Base-by-base conservation (phyloP, 345 rosid genomes). In the Citropsis articulata region DNA sequence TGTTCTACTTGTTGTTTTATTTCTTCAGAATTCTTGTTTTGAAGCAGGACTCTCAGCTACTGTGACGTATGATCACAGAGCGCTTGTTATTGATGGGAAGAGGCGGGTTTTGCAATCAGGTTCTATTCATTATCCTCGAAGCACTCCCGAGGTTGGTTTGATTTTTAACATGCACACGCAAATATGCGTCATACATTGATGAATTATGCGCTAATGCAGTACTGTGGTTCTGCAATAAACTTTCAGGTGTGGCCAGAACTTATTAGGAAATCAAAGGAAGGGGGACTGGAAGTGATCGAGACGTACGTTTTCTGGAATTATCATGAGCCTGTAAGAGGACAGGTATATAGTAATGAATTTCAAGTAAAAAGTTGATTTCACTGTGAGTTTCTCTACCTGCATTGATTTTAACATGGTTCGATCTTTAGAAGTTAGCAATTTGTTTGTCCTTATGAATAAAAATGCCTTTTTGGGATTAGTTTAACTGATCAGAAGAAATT, bases 271-370 rank as follows among this genome's bases (percentile, higher is more conserved):
- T 38, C 42, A 8, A 38, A 38, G 42, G 42, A 38, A 38, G 42
- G 42, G 42, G 42, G 42, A 38, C 42, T 3, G 79, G 94, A 75
- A 82, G 75, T 90, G 80, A 88, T 90, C 7, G 92, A 90, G 84
- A 84, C 91, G 36, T 89, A 87, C 33, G 92, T 90, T 36, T 90
- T 90, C 72, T 90, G 91, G 92, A 90, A 90, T 84, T 83, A 86
- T 66, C 94, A 89, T 18, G 91, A 90, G 83, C 92, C 94, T 24
- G 80, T 80, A 30, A 86, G 80, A 82, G 91, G 94, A 69, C 89
- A 89, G 94, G 92, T 89, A 82, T 10, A 42, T 21, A 18, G n/a
- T 2, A 61, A 35, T 48, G 55, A 48, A 27, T 27, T 63, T 63
- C 18, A 16, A 16, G 21, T 48, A 48, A 48, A 0, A 48, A 48